Evolutionary conservation across 345 rosid species (phyloP).

Genomic region (Carallia pectinifolia): DNA sequence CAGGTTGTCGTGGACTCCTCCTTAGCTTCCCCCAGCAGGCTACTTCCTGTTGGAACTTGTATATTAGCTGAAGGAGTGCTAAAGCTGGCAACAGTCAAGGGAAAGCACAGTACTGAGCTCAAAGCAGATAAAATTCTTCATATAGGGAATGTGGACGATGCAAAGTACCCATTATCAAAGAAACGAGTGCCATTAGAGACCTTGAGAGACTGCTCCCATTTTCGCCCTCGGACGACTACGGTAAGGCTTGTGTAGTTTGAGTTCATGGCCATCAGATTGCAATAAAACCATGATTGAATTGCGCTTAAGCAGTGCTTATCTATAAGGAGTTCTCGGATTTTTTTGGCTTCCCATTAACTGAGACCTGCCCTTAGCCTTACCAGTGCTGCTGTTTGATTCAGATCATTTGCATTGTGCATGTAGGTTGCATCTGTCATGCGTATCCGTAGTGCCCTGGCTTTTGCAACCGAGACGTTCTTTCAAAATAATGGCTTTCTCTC

Average conservation of each 20-base stretch:
- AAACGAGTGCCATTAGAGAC: constrained; percentile 66
- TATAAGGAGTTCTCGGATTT: too few relatives aligned
- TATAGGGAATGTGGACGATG: constrained; percentile 65
- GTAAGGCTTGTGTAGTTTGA: constrained; percentile 26
- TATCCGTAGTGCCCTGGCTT: constrained; percentile 56
- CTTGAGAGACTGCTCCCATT: constrained; percentile 65
- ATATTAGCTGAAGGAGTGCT: constrained; percentile 68
- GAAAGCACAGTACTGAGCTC: constrained; percentile 54
- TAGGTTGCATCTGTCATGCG: constrained; percentile 81
- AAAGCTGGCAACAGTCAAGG: constrained; percentile 20
- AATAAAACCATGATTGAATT: too few relatives aligned
- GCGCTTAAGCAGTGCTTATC: too few relatives aligned
- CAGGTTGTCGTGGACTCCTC: constrained; percentile 74
- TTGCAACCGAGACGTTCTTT: constrained; percentile 72
- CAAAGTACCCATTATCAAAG: constrained; percentile 59
- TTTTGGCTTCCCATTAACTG: neutral
- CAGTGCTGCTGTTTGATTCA: neutral
- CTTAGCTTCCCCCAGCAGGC: constrained; percentile 39
- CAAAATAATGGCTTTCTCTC: constrained; percentile 60
- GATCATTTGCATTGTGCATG: constrained; percentile 12
- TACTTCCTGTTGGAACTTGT: constrained; percentile 62
- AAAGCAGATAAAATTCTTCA: constrained; percentile 66
- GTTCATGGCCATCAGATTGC: too few relatives aligned
- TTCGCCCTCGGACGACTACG: constrained; percentile 84
- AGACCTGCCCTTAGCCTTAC: neutral